A percentile compares a stretch with the other conserved stretches of the same genome.
Evolutionary conservation across 2,329 filamentous ascomycete species (phyloP).

Genomic region (Trichoderma arundinaceum): DNA sequence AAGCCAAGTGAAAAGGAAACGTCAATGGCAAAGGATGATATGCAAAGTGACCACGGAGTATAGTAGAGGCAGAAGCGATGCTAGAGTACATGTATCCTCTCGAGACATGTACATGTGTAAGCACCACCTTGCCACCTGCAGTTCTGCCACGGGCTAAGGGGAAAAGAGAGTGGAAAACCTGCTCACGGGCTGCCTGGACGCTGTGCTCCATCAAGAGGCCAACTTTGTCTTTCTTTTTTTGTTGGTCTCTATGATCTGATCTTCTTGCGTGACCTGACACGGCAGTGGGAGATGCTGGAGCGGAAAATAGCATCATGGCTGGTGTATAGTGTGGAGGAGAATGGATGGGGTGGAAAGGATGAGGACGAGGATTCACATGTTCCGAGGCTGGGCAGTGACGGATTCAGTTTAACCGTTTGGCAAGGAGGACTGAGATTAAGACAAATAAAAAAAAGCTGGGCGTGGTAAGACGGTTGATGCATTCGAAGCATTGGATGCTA

Average conservation of each 20-base stretch:
- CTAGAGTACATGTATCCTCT: no score
- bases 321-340: no score
- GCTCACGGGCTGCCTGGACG: not conserved
- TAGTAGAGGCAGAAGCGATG: no score
- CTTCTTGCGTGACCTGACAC: conserved; percentile 1
- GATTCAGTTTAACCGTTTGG: not conserved
- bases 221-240: not conserved
- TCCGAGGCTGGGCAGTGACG: not conserved
- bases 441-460: not conserved
- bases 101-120: not conserved
- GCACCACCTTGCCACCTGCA: conserved; percentile 4
- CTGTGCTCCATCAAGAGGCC: no score
- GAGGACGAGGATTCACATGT: no score
- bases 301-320: not conserved
- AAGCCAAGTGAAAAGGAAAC: no score
- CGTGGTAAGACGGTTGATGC: not conserved
- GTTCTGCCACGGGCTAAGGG: not conserved
- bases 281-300: conserved; percentile 2
- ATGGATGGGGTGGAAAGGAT: no score
- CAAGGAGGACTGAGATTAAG: not conserved
- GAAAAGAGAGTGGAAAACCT: not conserved
- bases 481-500: no score
- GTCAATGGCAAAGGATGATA: no score
- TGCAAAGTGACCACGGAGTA: no score
- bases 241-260: conserved; percentile 6